Evolutionary conservation across 345 rosid genomes (phyloP), one percentile per base, ranked within the genome.

Genomic region (Hevea brasiliensis): DNA sequence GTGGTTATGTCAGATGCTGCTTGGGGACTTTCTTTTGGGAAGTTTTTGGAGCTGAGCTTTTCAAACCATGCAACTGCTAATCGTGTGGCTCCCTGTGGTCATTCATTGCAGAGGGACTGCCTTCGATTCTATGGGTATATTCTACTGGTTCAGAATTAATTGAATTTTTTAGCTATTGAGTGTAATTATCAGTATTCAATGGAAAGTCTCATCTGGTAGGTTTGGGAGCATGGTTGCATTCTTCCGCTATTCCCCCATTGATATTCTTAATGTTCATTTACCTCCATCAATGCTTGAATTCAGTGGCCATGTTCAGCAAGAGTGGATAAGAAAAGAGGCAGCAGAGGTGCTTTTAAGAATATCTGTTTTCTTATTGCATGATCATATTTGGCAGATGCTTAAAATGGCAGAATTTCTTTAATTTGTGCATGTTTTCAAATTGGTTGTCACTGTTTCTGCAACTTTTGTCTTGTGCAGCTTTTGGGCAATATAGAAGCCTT

Each of bases 1-100:
- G 92, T 96, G 56, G 91, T 93, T 41, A 96, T 96, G 99, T 96
- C 98, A 53, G 90, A 91, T 85, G 98, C 98, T 72, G 99, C 99
- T 3, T 93, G 99, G 99, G 98, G 98, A 62, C 89, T 96, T 75
- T 96, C 99, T 42, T 93, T 96, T 80, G 99, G 99, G 67, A 96
- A 96, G 81, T 96, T 96, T 80, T 80, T 96, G 76, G 99, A 96
- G 63, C 92, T 96, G 76, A 96, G 99, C 85, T 93, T 96, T 82
- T 93, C 99, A 5, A 96, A 96, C 76, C 91, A 96, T 66, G 91
- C 99, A 23, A 93, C 98, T 77, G 99, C 99, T 6, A 93, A 93
- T 78, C 98, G 99, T 56, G 89, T 96, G 80, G 97, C 99, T 41
- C 88, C 91, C 4, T 96, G 99, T 81, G 99, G 99, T 68, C 99